Conservation (phyloP, 2,329 filamentous ascomycete species). For the Diaporthe batatas region DNA sequence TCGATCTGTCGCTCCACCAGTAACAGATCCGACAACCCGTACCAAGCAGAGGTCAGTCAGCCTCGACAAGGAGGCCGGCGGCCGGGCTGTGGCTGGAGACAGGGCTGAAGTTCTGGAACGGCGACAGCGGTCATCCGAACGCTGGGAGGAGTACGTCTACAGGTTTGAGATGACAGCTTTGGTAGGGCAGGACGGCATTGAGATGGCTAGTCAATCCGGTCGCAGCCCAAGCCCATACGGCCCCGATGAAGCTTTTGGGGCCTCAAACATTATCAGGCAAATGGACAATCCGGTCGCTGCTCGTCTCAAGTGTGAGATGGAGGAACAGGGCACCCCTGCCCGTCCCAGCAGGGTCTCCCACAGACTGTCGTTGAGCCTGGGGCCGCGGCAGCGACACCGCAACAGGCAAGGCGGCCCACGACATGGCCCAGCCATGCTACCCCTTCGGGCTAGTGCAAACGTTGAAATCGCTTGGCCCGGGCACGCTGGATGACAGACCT, state of each 20-base stretch:
- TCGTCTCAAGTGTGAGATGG: slow-evolving; percentile 60
- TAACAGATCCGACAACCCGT: slow-evolving; percentile 45
- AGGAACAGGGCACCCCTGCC: slow-evolving; percentile 47
- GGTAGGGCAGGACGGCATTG: slow-evolving; percentile 56
- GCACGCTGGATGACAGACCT: slow-evolving; percentile 4
- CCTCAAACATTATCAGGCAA: slow-evolving; percentile 52
- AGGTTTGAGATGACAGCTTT: slow-evolving; percentile 47
- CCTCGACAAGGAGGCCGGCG: neutral
- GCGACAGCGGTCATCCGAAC: slow-evolving; percentile 44
- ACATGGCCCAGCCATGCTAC: slow-evolving; percentile 22
- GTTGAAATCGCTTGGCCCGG: slow-evolving; percentile 34
- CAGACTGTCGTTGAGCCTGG: slow-evolving; percentile 47
- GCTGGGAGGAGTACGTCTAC: slow-evolving; percentile 41
- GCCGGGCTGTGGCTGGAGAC: neutral
- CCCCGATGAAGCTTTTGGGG: slow-evolving; percentile 53
- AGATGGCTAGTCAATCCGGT: slow-evolving; percentile 62
- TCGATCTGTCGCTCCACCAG: slow-evolving; percentile 39
- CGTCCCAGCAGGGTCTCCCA: slow-evolving; percentile 53
- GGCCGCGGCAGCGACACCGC: slow-evolving; percentile 47
- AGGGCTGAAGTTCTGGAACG: slow-evolving; percentile 46
- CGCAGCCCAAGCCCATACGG: slow-evolving; percentile 56
- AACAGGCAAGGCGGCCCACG: slow-evolving; percentile 49
- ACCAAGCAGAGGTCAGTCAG: slow-evolving; percentile 29
- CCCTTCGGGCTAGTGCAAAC: slow-evolving; percentile 36
- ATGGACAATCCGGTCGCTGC: slow-evolving; percentile 53